Base-by-base conservation (phyloP, 495 filamentous ascomycete species). In the Glutinoglossum americanum region DNA sequence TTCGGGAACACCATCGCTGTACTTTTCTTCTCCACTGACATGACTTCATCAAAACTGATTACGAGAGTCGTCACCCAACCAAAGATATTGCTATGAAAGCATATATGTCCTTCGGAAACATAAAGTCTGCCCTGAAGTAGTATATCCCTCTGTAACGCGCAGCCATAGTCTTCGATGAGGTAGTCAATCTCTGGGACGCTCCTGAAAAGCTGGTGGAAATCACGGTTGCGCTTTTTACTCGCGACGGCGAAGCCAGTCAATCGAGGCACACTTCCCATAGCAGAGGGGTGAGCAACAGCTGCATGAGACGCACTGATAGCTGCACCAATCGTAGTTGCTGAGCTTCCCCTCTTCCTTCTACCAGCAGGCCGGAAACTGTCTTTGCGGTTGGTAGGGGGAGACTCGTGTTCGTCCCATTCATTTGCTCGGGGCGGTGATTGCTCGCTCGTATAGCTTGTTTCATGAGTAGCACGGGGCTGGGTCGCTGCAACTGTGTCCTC, bases 141-240 rank as follows among this genome's bases (percentile, higher is more conserved):
- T 59, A 99, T 99, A 65, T 99, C 92, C 55, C 87, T 80, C 66
- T 99, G 92, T 19, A 99, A 68, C 17, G 92, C 92, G 65, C 89
- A 94, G 65, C 93, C 95, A 66, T 96, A 99, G 68, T 99, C 92
- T 65, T 99, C 92, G 60, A 99, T 97, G 11, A 99, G 74, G 62
- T 92, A 96, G 66, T 99, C 92, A 62, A 97, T 92, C 59, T 99
- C 92, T 0, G 92, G 92, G 0, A 99, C 93, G 62, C 88, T 96
- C 66, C 86, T 83, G 74, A 99, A 99, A 19, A 94, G 70, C 49
- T 79, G 77, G 64, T 99, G 92, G 60, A 97, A 99, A 66, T 97
- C 93, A 30, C 87, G 75, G 67, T 99, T 99, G 27, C 92, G 80
- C 70, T 92, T 95, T 69, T 90, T 93, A 64, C 82, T 90, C 51